phyloP scores from a whole-genome alignment of 495 filamentous ascomycete species.

The Xylaria curta region DNA sequence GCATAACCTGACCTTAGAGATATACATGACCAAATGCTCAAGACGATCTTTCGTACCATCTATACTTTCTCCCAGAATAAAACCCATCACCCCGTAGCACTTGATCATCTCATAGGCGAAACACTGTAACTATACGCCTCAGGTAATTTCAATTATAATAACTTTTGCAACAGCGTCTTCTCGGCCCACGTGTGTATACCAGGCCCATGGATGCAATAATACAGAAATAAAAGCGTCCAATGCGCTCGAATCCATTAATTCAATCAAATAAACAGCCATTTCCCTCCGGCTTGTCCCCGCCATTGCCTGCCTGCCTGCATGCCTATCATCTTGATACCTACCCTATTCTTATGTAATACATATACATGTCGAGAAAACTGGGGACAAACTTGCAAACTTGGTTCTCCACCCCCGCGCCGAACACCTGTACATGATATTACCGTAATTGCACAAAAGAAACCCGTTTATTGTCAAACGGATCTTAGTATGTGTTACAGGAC shows the following conservation, averaged over 20 bases:
- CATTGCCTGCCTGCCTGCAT: neutral
- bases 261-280: neutral
- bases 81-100: too few relatives aligned
- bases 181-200: neutral
- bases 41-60: neutral
- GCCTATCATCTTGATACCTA: neutral
- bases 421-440: neutral
- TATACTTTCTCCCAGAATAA: neutral
- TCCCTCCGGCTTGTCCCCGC: neutral
- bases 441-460: constrained; percentile 5
- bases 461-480: neutral
- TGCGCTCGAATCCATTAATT: neutral
- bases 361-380: neutral
- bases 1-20: too few relatives aligned
- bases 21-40: too few relatives aligned
- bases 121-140: neutral
- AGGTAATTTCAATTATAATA: neutral
- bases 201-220: neutral
- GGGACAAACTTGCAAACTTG: neutral
- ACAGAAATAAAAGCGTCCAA: neutral
- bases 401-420: neutral
- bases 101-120: neutral
- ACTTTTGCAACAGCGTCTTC: neutral
- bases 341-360: neutral
- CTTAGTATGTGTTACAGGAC: neutral